phyloP scores from a whole-genome alignment of 169 alveolate genomes.

The Eimeria falciformis region DNA sequence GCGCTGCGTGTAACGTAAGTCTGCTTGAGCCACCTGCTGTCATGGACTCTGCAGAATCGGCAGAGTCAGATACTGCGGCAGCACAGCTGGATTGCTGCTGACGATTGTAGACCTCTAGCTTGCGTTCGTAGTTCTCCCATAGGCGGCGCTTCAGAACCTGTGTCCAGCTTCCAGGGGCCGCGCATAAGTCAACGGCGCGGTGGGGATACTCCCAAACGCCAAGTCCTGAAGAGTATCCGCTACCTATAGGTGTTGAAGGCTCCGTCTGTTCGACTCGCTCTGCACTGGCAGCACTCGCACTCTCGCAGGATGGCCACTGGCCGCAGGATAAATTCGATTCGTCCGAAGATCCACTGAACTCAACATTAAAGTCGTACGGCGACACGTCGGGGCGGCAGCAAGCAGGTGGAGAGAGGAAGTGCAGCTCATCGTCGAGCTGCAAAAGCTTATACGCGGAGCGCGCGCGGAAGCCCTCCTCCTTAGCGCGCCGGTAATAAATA shows the following conservation, averaged over 20 bases:
- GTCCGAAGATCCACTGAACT: neutral
- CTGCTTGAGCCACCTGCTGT: conserved; percentile 48
- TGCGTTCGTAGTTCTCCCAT: conserved; percentile 42
- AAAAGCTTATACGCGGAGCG: conserved; percentile 97
- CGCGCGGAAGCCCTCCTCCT: conserved; percentile 98
- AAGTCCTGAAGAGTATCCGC: neutral
- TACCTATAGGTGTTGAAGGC: neutral
- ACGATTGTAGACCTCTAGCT: neutral
- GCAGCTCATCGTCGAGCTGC: conserved; percentile 95
- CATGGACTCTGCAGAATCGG: conserved; percentile 46
- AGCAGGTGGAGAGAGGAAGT: conserved; percentile 75
- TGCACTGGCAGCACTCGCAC: neutral
- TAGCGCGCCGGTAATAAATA: conserved; percentile 97
- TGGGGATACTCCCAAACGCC: conserved; percentile 65
- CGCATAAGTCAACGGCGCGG: conserved; percentile 97
- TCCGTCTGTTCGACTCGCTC: neutral
- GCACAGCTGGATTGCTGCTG: conserved; percentile 21
- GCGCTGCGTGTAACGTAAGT: neutral
- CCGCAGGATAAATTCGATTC: too few species aligned
- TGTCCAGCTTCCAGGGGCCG: conserved; percentile 99
- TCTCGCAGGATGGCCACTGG: conserved; percentile 8
- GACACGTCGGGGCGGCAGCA: neutral
- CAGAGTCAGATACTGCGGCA: neutral
- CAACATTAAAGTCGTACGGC: neutral
- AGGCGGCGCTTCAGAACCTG: conserved; percentile 88